Conservation (phyloP, 78 protist species). For the Chrysochromulina tobinii region DNA sequence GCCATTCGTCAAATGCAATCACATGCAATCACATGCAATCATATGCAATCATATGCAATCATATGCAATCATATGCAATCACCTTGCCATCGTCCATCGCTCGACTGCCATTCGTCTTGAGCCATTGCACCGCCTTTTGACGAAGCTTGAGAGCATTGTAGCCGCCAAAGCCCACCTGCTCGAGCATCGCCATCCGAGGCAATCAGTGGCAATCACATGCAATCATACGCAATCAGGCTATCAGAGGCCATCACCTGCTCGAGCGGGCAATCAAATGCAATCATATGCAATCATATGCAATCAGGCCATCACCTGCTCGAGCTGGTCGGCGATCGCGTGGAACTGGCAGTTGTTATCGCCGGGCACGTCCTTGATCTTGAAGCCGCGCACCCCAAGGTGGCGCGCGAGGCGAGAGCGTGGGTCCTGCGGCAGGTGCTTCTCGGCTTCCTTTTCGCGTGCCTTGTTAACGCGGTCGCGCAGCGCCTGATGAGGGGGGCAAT, state of each 20-base stretch:
- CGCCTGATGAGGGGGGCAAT: not conserved
- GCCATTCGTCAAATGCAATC: not conserved
- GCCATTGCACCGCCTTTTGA: not conserved
- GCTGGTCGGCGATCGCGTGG: constrained; percentile 16
- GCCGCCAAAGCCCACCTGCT: not conserved
- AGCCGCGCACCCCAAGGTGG: constrained; percentile 2
- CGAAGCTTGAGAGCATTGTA: not conserved
- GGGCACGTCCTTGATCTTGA: not conserved
- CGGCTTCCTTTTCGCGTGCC: no score
- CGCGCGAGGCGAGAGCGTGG: not conserved
- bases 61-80: no score
- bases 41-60: no score
- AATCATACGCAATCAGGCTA: no score
- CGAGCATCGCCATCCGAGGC: not conserved
- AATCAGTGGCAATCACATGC: no score
- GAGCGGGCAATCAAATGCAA: not conserved
- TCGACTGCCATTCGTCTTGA: not conserved
- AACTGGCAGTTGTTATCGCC: constrained; percentile 29
- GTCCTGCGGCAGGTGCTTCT: not conserved
- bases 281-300: no score
- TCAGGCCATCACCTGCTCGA: not conserved
- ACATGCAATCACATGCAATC: no score
- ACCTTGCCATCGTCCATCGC: constrained; percentile 4
- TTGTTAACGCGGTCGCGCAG: not conserved
- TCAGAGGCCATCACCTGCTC: not conserved